These are phyloP conservation scores for Candida wancherniae DNA, from an alignment of 805 yeast species.

Conservation along the genomic window DNA sequence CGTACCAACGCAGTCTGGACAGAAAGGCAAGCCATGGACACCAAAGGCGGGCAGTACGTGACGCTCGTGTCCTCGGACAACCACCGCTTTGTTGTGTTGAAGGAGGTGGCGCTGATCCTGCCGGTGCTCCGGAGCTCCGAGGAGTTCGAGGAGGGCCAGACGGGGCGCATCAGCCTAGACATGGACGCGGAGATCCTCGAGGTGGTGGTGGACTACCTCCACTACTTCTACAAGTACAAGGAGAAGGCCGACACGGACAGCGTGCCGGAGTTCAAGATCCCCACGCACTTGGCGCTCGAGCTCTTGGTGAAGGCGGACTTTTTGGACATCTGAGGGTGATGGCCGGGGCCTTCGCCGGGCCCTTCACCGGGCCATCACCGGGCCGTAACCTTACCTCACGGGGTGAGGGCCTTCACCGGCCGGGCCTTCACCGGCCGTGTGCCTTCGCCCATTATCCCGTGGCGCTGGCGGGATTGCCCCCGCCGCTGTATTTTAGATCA, in stretches of 20 bases:
- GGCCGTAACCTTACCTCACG: no score
- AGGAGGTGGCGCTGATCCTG: constrained; percentile 77
- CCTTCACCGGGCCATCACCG: no score
- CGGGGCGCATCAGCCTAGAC: constrained; percentile 54
- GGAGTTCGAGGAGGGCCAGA: constrained; percentile 53
- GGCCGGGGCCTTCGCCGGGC: no score
- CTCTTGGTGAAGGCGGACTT: constrained; percentile 90
- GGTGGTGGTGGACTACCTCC: constrained; percentile 79
- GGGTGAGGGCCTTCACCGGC: no score
- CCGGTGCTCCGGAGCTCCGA: constrained; percentile 47
- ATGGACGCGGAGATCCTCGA: constrained; percentile 69
- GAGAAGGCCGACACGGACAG: constrained; percentile 47
- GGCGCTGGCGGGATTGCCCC: no score
- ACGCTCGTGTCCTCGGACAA: constrained; percentile 73
- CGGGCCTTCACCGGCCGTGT: no score
- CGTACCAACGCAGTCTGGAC: no score
- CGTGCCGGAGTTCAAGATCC: constrained; percentile 83
- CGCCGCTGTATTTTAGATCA: no score
- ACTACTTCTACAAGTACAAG: constrained; percentile 67
- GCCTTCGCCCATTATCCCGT: no score
- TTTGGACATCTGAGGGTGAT: constrained; percentile 48
- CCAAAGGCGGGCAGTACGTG: no score
- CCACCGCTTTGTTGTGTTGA: constrained; percentile 52
- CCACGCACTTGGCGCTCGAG: constrained; percentile 92
- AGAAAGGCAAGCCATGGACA: no score